Base-by-base conservation (phyloP, 2,329 filamentous ascomycete species). In the Epichloe bromicola region DNA sequence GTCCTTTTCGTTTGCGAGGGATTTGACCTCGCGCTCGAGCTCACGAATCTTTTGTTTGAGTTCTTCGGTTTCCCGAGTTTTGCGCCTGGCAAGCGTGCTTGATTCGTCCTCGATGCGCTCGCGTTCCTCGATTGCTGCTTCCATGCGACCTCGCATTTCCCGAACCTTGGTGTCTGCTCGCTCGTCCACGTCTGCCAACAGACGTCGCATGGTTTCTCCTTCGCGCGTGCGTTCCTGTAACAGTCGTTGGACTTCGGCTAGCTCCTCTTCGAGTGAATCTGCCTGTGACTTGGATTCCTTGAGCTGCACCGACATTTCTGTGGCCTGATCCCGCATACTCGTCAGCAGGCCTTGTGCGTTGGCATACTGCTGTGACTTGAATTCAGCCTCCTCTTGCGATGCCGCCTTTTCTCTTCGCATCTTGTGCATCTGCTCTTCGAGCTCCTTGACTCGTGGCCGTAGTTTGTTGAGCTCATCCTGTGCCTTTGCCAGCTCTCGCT, bases 51-150 rank as follows among this genome's bases (percentile, higher is more conserved):
- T 86, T 48, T 75, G 74, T 65, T 85, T 88, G 39, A 95, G 72
- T 58, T 97, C 91, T 64, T 97, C 93, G 3, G 88, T 74, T 70
- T 97, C 93, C 46, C 90, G 77, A 6, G 86, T 80, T 54, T 84
- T 83, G 42, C 86, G 79, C 49, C 91, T 78, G 12, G 85, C 86
- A 46, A 86, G 76, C 0, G 82, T 85, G 60, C 82, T 88, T 3
- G 88, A 83, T 68, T 97, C 90, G 55, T 97, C 90, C 67, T 98
- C 91, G 2, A 89, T 83, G 2, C 88, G 82, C 64, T 98, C 93
- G 17, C 93, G 81, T 66, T 98, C 93, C 64, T 96, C 90, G n/a
- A 95, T 78, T 0, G 90, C 90, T 1, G 86, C 75, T 61, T 97
- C 91, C 76, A 97, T 84, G 2, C 85, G 82, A 52, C 88, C 82